phyloP scores from a whole-genome alignment of 2,329 filamentous ascomycete genomes.

The Fusarium tupiense region DNA sequence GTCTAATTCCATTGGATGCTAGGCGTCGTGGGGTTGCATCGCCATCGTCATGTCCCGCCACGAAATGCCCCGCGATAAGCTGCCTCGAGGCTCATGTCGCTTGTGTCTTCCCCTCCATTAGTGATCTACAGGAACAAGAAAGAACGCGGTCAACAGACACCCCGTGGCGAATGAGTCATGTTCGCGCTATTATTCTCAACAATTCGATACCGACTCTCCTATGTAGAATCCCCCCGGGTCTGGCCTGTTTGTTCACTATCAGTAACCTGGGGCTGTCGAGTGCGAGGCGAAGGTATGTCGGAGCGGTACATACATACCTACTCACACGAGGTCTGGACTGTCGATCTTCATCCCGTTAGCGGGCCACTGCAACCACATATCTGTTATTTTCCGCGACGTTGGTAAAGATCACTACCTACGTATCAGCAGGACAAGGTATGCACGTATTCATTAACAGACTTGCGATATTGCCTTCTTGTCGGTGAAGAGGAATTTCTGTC shows the following conservation, averaged over 20 bases:
- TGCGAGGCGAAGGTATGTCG: background rate
- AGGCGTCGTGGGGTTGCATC: constrained; percentile 22
- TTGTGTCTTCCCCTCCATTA: constrained; percentile 23
- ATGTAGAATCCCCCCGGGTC: background rate
- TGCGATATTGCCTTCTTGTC: constrained; percentile 23
- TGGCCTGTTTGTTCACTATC: background rate
- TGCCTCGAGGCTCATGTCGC: constrained; percentile 8
- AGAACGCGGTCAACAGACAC: background rate
- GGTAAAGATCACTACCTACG: constrained; percentile 1
- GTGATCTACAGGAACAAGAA: constrained; percentile 38
- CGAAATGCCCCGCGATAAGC: constrained; percentile 32
- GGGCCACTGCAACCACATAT: constrained; percentile 15
- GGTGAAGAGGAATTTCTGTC: constrained; percentile 21
- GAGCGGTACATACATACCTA: constrained; percentile 1
- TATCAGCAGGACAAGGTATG: background rate
- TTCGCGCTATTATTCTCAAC: constrained; percentile 3
- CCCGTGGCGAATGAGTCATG: constrained; percentile 14
- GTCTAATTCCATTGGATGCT: constrained; percentile 22
- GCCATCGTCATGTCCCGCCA: constrained; percentile 20
- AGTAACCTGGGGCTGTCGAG: background rate
- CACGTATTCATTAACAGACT: background rate
- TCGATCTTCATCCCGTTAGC: constrained; percentile 35
- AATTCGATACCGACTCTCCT: background rate
- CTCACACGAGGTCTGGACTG: constrained; percentile 9
- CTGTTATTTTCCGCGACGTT: constrained; percentile 12